Base-by-base conservation (phyloP, 345 rosid genomes). In the Eucalyptus polyanthemos region DNA sequence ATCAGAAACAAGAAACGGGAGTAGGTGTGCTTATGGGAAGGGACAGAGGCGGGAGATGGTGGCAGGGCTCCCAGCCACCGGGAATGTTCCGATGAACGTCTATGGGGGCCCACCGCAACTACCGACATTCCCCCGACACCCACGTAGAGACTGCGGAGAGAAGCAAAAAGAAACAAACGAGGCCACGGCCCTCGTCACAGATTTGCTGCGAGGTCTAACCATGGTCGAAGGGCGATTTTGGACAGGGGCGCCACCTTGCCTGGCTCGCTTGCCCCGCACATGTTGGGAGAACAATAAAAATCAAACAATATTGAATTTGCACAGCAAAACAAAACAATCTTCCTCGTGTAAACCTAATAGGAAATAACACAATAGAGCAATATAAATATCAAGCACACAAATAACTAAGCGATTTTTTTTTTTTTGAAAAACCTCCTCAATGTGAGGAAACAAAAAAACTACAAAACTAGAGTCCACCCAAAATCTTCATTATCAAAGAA, bases 401-500 rank as follows among this genome's bases (percentile, higher is more conserved):
- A 53, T 1, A 53, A 1, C 1, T n/a, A 53, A 53, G 56, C 1
- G 22, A 17, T 51, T 19, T 53, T 51, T 53, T 34, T 34, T 34
- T 53, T 17, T 0, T 2, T 53, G 24, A 53, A 53, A 53, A 53
- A 53, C 56, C 24, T 51, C 54, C 22, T 53, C 10, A 53, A 53
- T 8, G 56, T 53, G 56, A 53, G 24, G 9, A 53, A 53, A 53
- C 0, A 19, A 53, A 7, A 53, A 53, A 53, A 53, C 56, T 53
- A 53, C 4, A 0, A 19, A 5, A 53, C 10, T 19, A 0, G 56
- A 53, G 56, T 53, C 24, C 56, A 53, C 24, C 56, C 56, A 53
- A 53, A 53, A 53, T 53, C 56, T 53, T 53, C 56, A 53, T 0
- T 53, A 53, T 53, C 5, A 0, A 53, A 0, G 5, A 53, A 53